A percentile compares a stretch with the other conserved stretches of the same genome.
These are phyloP conservation scores for Pseudotulostoma volvatum DNA, from an alignment of 495 filamentous ascomycete species.

Conservation along the genomic window DNA sequence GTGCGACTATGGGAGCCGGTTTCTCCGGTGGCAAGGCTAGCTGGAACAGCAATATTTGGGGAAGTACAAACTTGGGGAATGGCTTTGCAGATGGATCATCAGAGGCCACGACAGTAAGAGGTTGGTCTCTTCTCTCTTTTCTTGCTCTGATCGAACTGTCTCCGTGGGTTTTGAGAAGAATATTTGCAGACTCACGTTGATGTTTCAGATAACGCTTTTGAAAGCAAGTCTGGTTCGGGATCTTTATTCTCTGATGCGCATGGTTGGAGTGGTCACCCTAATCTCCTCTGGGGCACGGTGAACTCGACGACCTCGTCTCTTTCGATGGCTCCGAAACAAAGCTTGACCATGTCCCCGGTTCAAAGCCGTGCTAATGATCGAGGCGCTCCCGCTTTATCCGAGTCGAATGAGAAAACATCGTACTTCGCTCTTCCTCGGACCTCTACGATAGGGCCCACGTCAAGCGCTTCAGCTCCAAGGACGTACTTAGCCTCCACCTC, in stretches of 20 bases:
- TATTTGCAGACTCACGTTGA: too few relatives aligned
- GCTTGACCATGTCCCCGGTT: conserved; percentile 33
- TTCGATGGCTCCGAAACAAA: conserved; percentile 18
- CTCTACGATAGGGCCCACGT: conserved; percentile 13
- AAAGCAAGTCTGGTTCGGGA: conserved; percentile 46
- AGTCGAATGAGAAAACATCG: conserved; percentile 20
- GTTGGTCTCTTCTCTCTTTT: neutral
- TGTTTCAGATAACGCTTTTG: conserved; percentile 19
- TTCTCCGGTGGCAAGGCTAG: conserved; percentile 31
- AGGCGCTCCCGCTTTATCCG: conserved; percentile 20
- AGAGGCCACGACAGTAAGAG: neutral
- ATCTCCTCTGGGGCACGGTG: conserved; percentile 37
- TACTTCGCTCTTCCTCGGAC: conserved; percentile 27
- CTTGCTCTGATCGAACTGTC: too few relatives aligned
- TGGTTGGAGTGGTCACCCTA: conserved; percentile 30
- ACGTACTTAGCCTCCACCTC: conserved; percentile 18
- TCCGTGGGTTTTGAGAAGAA: too few relatives aligned
- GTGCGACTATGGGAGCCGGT: conserved; percentile 22
- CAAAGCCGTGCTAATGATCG: conserved; percentile 30
- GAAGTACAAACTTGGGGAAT: conserved; percentile 33
- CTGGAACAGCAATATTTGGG: conserved; percentile 48
- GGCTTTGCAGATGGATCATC: conserved; percentile 16
- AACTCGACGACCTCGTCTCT: conserved; percentile 29
- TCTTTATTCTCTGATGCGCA: conserved; percentile 54
- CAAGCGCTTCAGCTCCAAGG: conserved; percentile 14